A percentile compares a stretch with the other conserved stretches of the same genome.
phyloP scores from a whole-genome alignment of 352 stramenopile species.

The Aphanomyces astaci region DNA sequence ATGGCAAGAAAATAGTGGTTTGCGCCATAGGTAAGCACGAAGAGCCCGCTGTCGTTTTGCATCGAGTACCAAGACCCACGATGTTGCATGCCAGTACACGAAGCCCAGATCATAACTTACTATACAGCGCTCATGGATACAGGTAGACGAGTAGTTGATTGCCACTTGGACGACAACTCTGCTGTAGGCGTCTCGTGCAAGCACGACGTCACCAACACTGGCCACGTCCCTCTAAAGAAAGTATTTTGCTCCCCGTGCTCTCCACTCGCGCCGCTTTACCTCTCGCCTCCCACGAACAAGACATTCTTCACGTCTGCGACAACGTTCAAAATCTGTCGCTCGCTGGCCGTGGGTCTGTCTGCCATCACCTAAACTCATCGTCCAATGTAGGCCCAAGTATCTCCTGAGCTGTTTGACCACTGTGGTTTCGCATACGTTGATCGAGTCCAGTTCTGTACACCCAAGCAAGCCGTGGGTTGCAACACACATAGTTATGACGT shows the following conservation, averaged over 20 bases:
- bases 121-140: conserved; percentile 58
- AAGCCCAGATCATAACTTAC: conserved; percentile 50
- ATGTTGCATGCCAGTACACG: conserved; percentile 60
- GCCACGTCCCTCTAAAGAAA: not conserved
- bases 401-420: conserved; percentile 43
- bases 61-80: conserved; percentile 56
- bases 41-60: conserved; percentile 44
- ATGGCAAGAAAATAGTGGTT: too few relatives aligned
- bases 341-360: conserved; percentile 35
- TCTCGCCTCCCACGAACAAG: conserved; percentile 39
- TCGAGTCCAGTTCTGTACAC: conserved; percentile 47
- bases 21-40: too few relatives aligned
- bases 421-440: conserved; percentile 52
- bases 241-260: conserved; percentile 32
- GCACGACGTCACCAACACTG: conserved; percentile 15
- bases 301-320: conserved; percentile 45
- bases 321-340: conserved; percentile 60
- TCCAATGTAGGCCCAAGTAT: not conserved
- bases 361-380: not conserved
- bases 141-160: conserved; percentile 7
- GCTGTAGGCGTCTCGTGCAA: not conserved
- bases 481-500: too few relatives aligned
- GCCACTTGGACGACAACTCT: not conserved
- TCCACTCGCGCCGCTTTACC: conserved; percentile 33
- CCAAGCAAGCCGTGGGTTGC: conserved; percentile 42